Evolutionary conservation across 495 filamentous ascomycete genomes (phyloP), one percentile per base, ranked within the genome.

Genomic region (Schizothecium vesticola): DNA sequence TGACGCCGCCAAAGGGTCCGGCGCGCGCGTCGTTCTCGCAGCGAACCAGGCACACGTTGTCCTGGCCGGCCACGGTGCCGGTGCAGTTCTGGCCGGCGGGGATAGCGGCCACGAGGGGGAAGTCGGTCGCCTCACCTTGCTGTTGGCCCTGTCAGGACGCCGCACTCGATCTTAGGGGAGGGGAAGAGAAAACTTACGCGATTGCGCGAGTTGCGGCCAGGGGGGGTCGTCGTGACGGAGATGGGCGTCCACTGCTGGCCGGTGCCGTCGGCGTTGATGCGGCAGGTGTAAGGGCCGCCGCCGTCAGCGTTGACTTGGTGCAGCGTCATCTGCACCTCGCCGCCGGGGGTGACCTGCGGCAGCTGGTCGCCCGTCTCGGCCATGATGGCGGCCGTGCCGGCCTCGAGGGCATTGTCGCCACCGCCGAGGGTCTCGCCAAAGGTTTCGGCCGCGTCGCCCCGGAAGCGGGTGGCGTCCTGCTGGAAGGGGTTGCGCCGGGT

Each of bases 261-360:
- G 11, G 82, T 84, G 56, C 74, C 81, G 67, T 81, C 80, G 63
- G 75, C 76, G 70, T 84, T 83, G 69, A 86, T 83, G 78, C 80
- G 82, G 75, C 82, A 84, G 7, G 68, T 68, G 67, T 80, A 84
- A 0, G 82, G 82, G 12, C 82, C 80, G 9, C 76, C 80, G 28
- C 82, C 82, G 59, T 84, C 82, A n/a, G 73, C 71, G 70, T 84
- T 84, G n/a, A 84, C 78, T 65, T 84, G 82, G 65, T 84, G 82
- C 6, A 84, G 78, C 3, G 83, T 86, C 85, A 86, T 86, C 59
- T 71, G 71, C 24, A 86, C 64, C 59, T 77, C 56, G 24, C 85
- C 85, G 29, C 83, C 84, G 3, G 72, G 70, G 1, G 75, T 80
- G 68, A 86, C 72, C 68, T 86, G 81, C 0, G 85, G 84, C 19